A percentile compares a stretch with the other conserved stretches of the same genome.
These are phyloP conservation scores for Melampsora abietis-canadensis DNA, from an alignment of 1,284 basidiomycete species.

Conservation along the genomic window DNA sequence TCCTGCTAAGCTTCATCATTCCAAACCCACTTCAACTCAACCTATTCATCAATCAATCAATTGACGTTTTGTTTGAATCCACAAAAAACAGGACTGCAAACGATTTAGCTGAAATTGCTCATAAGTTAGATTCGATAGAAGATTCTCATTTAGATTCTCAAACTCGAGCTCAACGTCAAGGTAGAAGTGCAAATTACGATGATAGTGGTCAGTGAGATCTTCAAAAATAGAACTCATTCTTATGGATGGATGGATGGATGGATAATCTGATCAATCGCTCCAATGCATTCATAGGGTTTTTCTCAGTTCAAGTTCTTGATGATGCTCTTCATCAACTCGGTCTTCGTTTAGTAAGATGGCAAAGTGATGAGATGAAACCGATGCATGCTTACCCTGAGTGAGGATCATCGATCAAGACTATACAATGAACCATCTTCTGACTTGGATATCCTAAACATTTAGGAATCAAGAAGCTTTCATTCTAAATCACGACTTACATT, in stretches of 20 bases:
- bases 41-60: no score
- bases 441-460: background rate
- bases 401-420: slow-evolving; percentile 49
- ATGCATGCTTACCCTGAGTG: slow-evolving; percentile 76
- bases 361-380: slow-evolving; percentile 72
- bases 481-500: slow-evolving; percentile 79
- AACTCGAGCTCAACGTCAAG: background rate
- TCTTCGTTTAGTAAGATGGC: slow-evolving; percentile 75
- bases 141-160: slow-evolving; percentile 44
- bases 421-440: no score
- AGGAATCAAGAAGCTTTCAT: slow-evolving; percentile 83
- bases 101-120: slow-evolving; percentile 78
- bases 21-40: slow-evolving; percentile 21
- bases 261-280: no score
- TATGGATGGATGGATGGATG: no score
- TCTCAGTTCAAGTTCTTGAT: slow-evolving; percentile 65
- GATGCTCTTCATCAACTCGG: slow-evolving; percentile 75
- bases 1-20: slow-evolving; percentile 10
- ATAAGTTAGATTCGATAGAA: slow-evolving; percentile 61
- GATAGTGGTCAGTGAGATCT: slow-evolving; percentile 29
- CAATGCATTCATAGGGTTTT: slow-evolving; percentile 63
- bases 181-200: slow-evolving; percentile 28
- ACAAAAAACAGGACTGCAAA: slow-evolving; percentile 63
- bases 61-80: slow-evolving; percentile 63
- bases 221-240: no score